phyloP scores from a whole-genome alignment of 176 grass and related monocot genomes.

The Eremochloa ophiuroides region DNA sequence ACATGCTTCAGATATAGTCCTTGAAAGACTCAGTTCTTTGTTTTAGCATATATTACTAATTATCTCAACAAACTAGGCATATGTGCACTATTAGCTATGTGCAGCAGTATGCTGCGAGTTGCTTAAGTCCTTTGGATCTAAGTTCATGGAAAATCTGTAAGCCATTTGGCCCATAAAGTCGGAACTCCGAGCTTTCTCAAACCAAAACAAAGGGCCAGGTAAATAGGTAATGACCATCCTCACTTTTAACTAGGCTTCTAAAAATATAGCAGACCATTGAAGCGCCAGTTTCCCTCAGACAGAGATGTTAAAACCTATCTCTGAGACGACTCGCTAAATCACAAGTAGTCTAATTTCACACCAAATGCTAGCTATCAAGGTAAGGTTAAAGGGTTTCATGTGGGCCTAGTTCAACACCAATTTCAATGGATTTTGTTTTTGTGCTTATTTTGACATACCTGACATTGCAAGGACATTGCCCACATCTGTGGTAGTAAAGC shows the following conservation, averaged over 20 bases:
- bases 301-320: neutral
- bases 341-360: neutral
- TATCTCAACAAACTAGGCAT: neutral
- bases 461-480: constrained; percentile 73
- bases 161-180: neutral
- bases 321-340: neutral
- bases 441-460: constrained; percentile 39
- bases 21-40: constrained; percentile 1
- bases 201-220: neutral
- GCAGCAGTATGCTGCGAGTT: neutral
- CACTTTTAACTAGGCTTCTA: neutral
- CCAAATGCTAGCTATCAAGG: neutral
- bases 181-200: neutral
- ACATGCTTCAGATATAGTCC: neutral
- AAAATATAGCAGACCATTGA: neutral
- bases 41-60: neutral
- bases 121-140: neutral
- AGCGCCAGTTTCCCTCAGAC: neutral
- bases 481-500: constrained; percentile 83
- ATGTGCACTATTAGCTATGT: neutral
- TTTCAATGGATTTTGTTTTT: neutral
- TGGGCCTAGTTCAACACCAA: neutral
- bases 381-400: neutral
- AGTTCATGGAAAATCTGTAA: neutral
- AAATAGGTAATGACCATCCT: neutral